Base-by-base conservation (phyloP, 306 rosid genomes). In the Inga oerstediana region DNA sequence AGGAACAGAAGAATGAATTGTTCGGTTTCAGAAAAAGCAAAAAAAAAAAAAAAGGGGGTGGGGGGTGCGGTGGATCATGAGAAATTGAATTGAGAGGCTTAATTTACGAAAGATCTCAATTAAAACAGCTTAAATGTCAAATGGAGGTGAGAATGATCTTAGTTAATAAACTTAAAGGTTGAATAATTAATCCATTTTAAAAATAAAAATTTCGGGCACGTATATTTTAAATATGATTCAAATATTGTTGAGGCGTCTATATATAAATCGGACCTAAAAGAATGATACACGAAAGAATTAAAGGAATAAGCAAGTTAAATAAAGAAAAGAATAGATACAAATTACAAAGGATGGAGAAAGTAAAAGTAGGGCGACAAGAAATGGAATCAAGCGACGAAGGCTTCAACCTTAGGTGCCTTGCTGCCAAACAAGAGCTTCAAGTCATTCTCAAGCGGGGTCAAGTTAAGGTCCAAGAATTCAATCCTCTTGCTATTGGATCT, bases 401-500 rank as follows among this genome's bases (percentile, higher is more conserved):
- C 68, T 51, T 84, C 85, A 41, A 92, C 68, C 80, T 62, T 84
- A 3, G 94, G 94, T 22, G 98, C 86, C 87, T 49, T 89, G 9
- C 85, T 80, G 48, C 92, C 98, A 34, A 94, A 92, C 68, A 92
- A 64, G 2, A 91, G 20, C 85, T 86, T 92, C 85, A 92, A 72
- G 80, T 94, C 97, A 78, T 94, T 92, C 90, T 94, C 93, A 73
- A 94, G 78, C 19, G 94, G 98, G 10, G 94, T 94, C 75, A 94
- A 81, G 85, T 94, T 91, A 78, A 94, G 88, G 62, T 94, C 97
- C 92, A 94, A 80, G 78, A 82, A 83, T 76, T 79, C 27, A 15
- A 86, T 73, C 83, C 86, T 87, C 81, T 72, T 85, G 48, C 93
- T 91, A 73, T 76, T 85, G 0, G 93, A 91, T 74, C 97, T 87